Percentiles rank a stretch among this genome's conserved stretches.
Evolutionary conservation across 805 yeast genomes (phyloP).

Genomic region (Candida cerambycidarum): DNA sequence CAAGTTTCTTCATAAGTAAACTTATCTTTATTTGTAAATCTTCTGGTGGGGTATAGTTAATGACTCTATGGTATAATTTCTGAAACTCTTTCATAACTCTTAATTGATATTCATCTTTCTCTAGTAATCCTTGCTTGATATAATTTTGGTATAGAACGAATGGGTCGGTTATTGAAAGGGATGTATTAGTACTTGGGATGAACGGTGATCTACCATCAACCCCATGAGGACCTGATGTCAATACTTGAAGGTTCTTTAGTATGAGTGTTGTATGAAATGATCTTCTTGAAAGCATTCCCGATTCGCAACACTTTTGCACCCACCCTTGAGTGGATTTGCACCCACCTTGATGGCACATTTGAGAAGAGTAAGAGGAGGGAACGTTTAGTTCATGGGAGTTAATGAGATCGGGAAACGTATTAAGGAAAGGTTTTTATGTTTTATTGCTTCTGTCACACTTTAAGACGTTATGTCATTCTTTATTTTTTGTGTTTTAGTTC

Average conservation of each 20-base stretch:
- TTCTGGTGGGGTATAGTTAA: slow-evolving; percentile 58
- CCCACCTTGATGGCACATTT: too few species aligned
- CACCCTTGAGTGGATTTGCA: too few species aligned
- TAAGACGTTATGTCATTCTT: too few species aligned
- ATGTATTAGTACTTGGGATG: neutral
- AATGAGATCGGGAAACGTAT: too few species aligned
- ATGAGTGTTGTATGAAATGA: neutral
- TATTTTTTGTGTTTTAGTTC: too few species aligned
- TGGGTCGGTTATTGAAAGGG: slow-evolving; percentile 60
- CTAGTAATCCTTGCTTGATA: slow-evolving; percentile 50
- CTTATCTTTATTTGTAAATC: slow-evolving; percentile 47
- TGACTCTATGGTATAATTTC: slow-evolving; percentile 54
- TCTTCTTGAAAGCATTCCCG: slow-evolving; percentile 4
- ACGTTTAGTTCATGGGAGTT: too few species aligned
- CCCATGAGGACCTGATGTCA: slow-evolving; percentile 34
- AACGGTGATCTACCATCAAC: slow-evolving; percentile 38
- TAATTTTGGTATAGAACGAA: slow-evolving; percentile 53
- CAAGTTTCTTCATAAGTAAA: slow-evolving; percentile 33
- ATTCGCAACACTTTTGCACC: neutral
- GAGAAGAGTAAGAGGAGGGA: too few species aligned
- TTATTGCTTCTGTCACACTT: too few species aligned
- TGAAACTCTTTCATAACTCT: slow-evolving; percentile 64
- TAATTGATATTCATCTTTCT: slow-evolving; percentile 59
- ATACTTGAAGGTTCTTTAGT: neutral
- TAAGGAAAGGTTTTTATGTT: too few species aligned